These are phyloP conservation scores for Phytophthora sojae DNA, from an alignment of 352 stramenopile species.

Conservation along the genomic window DNA sequence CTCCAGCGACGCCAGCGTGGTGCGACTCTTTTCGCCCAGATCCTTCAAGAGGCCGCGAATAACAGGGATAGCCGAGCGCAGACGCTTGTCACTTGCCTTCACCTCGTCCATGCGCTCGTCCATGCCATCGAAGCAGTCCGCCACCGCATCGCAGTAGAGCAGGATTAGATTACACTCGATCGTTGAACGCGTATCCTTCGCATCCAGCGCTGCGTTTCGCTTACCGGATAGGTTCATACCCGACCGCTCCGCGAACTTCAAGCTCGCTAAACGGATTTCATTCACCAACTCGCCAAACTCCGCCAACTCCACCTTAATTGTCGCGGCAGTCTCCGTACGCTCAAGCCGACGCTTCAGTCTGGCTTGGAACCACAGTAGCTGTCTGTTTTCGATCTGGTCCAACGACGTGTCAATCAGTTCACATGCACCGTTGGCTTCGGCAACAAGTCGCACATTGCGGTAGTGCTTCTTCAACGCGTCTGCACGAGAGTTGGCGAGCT, in stretches of 20 bases:
- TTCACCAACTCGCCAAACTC: conserved; percentile 87
- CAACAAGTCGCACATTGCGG: conserved; percentile 82
- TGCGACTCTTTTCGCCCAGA: conserved; percentile 64
- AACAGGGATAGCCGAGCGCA: conserved; percentile 70
- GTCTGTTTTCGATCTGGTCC: conserved; percentile 74
- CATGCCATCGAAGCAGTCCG: conserved; percentile 83
- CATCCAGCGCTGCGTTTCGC: conserved; percentile 70
- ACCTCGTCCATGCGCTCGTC: conserved; percentile 86
- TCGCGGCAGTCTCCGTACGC: conserved; percentile 79
- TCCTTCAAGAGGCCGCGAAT: conserved; percentile 73
- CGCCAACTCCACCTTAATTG: conserved; percentile 87
- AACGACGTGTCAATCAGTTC: conserved; percentile 79
- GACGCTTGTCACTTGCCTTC: conserved; percentile 82
- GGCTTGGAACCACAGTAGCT: conserved; percentile 81
- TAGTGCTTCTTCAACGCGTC: conserved; percentile 90
- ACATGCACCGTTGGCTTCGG: conserved; percentile 84
- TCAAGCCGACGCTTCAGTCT: conserved; percentile 77
- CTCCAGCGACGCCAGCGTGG: conserved; percentile 63
- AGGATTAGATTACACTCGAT: conserved; percentile 76
- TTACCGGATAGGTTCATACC: conserved; percentile 91
- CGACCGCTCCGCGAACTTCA: conserved; percentile 87
- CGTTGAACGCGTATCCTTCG: conserved; percentile 73
- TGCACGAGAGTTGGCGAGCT: conserved; percentile 77
- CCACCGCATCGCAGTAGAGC: conserved; percentile 69
- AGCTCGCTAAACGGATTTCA: conserved; percentile 74